Evolutionary conservation across 2,329 filamentous ascomycete species (phyloP).

Genomic region (Teratosphaeria epicoccoides): DNA sequence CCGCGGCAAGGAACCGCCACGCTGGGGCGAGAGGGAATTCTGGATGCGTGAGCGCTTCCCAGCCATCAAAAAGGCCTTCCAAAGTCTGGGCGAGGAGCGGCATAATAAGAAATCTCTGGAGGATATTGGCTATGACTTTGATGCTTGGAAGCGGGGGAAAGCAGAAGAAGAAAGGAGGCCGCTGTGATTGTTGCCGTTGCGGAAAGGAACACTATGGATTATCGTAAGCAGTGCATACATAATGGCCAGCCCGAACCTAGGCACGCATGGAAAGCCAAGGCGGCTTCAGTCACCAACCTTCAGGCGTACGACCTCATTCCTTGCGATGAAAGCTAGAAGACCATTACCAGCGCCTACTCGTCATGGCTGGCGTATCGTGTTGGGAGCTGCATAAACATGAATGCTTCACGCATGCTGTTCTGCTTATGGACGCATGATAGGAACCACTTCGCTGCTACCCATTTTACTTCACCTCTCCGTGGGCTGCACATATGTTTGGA

Average conservation of each 20-base stretch:
- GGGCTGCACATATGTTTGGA: neutral
- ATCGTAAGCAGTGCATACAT: neutral
- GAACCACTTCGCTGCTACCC: neutral
- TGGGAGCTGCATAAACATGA: neutral
- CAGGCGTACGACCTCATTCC: too few relatives aligned
- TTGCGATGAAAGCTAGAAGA: neutral
- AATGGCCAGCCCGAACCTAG: neutral
- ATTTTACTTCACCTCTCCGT: neutral
- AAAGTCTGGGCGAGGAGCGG: conserved; percentile 49
- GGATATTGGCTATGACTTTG: conserved; percentile 52
- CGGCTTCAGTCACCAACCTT: too few relatives aligned
- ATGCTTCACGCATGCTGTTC: neutral
- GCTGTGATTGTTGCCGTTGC: conserved; percentile 5
- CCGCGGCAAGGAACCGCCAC: conserved; percentile 55
- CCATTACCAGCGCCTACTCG: neutral
- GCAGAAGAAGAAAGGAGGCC: conserved; percentile 7
- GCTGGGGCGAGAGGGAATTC: conserved; percentile 59
- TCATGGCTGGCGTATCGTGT: neutral
- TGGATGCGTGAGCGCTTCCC: conserved; percentile 62
- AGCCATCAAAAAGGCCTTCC: conserved; percentile 62
- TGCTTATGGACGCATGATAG: neutral
- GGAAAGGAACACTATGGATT: neutral
- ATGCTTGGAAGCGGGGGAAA: conserved; percentile 19
- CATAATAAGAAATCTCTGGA: conserved; percentile 50
- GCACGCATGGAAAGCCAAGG: neutral